These are phyloP conservation scores for Penicillium canescens DNA, from an alignment of 495 filamentous ascomycete species.

Conservation along the genomic window DNA sequence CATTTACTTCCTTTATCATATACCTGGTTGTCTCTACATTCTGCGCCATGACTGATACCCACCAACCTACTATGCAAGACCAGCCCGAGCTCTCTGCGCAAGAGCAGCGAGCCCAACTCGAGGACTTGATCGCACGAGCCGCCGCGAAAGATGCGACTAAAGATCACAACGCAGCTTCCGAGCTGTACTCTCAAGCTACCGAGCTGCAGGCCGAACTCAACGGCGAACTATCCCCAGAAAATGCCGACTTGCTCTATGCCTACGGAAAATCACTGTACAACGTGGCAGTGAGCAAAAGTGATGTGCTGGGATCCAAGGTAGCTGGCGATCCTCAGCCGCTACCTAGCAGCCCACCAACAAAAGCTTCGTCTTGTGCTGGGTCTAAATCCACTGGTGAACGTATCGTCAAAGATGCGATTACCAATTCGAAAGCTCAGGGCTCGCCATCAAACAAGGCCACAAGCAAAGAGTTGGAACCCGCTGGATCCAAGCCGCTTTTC, in stretches of 20 bases:
- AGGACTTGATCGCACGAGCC: constrained; percentile 56
- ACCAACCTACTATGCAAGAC: constrained; percentile 3
- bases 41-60: constrained; percentile 24
- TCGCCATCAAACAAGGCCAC: constrained; percentile 41
- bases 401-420: constrained; percentile 31
- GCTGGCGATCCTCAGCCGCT: constrained; percentile 54
- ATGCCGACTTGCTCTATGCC: constrained; percentile 88
- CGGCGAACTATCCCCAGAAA: constrained; percentile 84
- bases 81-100: constrained; percentile 4
- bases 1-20: neutral
- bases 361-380: constrained; percentile 10
- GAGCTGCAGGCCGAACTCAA: constrained; percentile 89
- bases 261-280: constrained; percentile 94
- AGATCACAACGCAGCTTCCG: constrained; percentile 79
- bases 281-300: constrained; percentile 89
- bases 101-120: constrained; percentile 32
- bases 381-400: constrained; percentile 17
- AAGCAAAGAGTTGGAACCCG: constrained; percentile 32
- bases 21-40: neutral
- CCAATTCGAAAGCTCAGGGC: constrained; percentile 23
- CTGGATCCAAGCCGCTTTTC: constrained; percentile 71
- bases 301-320: constrained; percentile 85
- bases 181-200: constrained; percentile 83
- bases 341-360: constrained; percentile 28
- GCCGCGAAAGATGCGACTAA: constrained; percentile 77